Percentiles rank a stretch among this genome's conserved stretches.
phyloP scores from a whole-genome alignment of 1,284 basidiomycete species.

The Boletus mariae region DNA sequence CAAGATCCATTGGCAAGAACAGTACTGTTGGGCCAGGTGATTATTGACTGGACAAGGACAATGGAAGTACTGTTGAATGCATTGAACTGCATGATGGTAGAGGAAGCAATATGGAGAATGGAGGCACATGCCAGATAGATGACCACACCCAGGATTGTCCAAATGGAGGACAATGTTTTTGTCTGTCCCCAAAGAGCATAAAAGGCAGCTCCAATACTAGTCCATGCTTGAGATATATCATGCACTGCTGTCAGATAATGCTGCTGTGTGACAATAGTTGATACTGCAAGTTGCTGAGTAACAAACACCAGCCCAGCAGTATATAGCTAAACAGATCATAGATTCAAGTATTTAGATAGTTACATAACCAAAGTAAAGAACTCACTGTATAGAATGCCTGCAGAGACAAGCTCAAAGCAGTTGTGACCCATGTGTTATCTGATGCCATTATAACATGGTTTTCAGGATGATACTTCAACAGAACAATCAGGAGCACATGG shows the following conservation, averaged over 20 bases:
- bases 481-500: background rate
- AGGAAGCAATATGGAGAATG: conserved; percentile 8
- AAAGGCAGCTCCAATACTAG: conserved; percentile 3
- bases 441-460: background rate
- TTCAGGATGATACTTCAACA: conserved; percentile 6
- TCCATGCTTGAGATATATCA: conserved; percentile 12
- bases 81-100: conserved; percentile 16
- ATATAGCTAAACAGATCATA: conserved; percentile 3
- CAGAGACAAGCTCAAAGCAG: background rate
- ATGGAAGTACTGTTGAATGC: conserved; percentile 1
- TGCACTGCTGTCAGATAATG: conserved; percentile 8
- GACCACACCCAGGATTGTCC: conserved; percentile 6
- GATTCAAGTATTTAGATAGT: background rate
- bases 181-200: conserved; percentile 3
- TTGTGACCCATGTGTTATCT: background rate
- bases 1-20: background rate
- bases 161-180: background rate
- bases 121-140: conserved; percentile 7
- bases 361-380: background rate
- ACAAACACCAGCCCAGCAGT: conserved; percentile 9
- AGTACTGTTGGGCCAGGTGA: conserved; percentile 1
- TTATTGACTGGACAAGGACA: background rate
- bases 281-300: conserved; percentile 8
- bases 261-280: background rate
- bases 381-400: conserved; percentile 8